phyloP scores from a whole-genome alignment of 768 basidiomycete genomes.

The Auriscalpium orientale region DNA sequence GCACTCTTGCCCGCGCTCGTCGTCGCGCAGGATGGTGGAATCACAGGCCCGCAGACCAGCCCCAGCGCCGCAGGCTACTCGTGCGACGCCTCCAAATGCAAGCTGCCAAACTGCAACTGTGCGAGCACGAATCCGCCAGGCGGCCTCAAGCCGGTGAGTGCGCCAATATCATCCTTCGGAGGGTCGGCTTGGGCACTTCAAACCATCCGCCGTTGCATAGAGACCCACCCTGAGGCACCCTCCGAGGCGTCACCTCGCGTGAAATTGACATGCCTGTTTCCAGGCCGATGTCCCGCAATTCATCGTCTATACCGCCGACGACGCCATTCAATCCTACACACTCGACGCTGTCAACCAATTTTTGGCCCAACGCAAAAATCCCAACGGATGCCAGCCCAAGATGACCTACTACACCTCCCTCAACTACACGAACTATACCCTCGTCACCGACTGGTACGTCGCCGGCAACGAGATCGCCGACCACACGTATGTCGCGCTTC shows the following conservation, averaged over 20 bases:
- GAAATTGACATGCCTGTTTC: too few species aligned
- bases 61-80: constrained; percentile 56
- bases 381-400: constrained; percentile 66
- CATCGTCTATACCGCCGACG: constrained; percentile 69
- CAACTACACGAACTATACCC: constrained; percentile 68
- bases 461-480: constrained; percentile 81
- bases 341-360: constrained; percentile 69
- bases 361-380: constrained; percentile 65
- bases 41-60: constrained; percentile 48
- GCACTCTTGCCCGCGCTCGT: constrained; percentile 15
- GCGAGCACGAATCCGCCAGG: constrained; percentile 70
- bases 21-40: constrained; percentile 38
- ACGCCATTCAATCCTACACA: constrained; percentile 73
- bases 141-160: constrained; percentile 54
- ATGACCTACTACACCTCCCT: constrained; percentile 74
- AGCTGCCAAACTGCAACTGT: constrained; percentile 65
- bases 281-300: constrained; percentile 58
- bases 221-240: too few species aligned
- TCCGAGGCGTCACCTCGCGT: too few species aligned
- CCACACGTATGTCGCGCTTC: constrained; percentile 46
- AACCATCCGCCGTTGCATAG: neutral
- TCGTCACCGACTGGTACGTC: constrained; percentile 75
- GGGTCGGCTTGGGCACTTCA: too few species aligned
- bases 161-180: neutral
- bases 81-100: constrained; percentile 57